Evolutionary conservation across 2,329 filamentous ascomycete species (phyloP), one percentile per base, ranked within the genome.

Genomic region (Alternaria panax): DNA sequence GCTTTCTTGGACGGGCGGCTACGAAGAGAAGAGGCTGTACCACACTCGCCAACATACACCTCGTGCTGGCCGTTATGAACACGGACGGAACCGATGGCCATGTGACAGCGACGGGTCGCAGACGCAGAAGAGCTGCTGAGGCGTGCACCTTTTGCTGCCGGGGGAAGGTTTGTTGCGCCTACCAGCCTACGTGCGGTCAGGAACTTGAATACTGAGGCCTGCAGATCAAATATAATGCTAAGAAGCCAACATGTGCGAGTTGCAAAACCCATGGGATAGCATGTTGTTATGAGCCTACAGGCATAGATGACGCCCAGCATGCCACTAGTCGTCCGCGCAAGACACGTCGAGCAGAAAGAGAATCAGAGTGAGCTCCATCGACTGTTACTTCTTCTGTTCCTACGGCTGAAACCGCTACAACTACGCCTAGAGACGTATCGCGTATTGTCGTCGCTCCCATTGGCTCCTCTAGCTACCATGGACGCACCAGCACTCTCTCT

Each of bases 171-270:
- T 18, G 66, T 47, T 25, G 40, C 41, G n/a, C n/a, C n/a, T 43
- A 2, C 32, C n/a, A 20, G 28, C 24, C 24, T 43, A 18, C 16
- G 11, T 8, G 18, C 22, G 11, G 16, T 42, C 5, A 30, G 36
- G 30, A 59, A 18, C n/a, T 18, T 18, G 24, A 7, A 54, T 24
- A 51, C 66, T 72, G 57, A 69, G 48, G 25, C n/a, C 20, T 38
- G 36, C 55, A 73, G 83, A 80, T 85, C 71, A 84, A 82, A 64
- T 85, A 83, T 67, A 82, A 81, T 57, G 78, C 78, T 22, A 80
- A 80, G 46, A 72, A 76, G 51, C 82, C 82, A 3, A 69, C 68
- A 28, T 85, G 83, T 59, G 75, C 77, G 30, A 84, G 82, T 64
- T 85, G 83, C 66, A 74, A 76, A 56, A 78, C 76, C 1, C 82